Percentiles rank a stretch among this genome's conserved stretches.
Conservation (phyloP, 352 stramenopile species). For the Globisporangium irregulare region DNA sequence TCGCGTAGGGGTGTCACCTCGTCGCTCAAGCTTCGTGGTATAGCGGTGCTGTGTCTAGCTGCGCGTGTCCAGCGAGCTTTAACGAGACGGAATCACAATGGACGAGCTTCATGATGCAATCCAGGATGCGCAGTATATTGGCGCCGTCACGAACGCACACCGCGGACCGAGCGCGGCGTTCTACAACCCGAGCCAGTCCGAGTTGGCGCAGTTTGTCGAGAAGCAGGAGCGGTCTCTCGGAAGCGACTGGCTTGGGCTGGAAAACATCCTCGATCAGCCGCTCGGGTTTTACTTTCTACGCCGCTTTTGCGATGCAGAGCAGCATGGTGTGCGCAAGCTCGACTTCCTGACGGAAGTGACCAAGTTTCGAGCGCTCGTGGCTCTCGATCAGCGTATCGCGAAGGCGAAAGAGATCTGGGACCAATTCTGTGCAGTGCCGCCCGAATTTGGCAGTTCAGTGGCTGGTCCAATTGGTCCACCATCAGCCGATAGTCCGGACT, state of each 20-base stretch:
- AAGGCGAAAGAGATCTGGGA: constrained; percentile 66
- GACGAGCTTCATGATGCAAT: constrained; percentile 89
- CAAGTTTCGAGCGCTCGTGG: constrained; percentile 52
- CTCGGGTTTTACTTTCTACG: constrained; percentile 82
- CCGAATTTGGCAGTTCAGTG: constrained; percentile 9
- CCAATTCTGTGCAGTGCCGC: constrained; percentile 33
- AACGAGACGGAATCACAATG: constrained; percentile 33
- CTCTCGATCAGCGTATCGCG: constrained; percentile 35
- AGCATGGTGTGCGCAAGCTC: constrained; percentile 58
- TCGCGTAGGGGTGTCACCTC: not conserved
- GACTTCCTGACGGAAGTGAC: constrained; percentile 75
- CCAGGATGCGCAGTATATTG: constrained; percentile 88
- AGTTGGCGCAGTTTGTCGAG: constrained; percentile 66
- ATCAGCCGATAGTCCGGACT: not conserved
- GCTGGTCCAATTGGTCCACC: not conserved
- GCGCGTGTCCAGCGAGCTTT: not conserved
- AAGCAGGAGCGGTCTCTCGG: constrained; percentile 49
- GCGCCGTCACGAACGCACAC: constrained; percentile 73
- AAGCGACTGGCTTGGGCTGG: constrained; percentile 58
- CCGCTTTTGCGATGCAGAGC: constrained; percentile 67
- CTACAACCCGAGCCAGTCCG: constrained; percentile 60
- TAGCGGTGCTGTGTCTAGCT: not conserved
- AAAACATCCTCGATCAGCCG: constrained; percentile 75
- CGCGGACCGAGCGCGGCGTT: constrained; percentile 66
- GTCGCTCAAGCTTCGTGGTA: not conserved